These are phyloP conservation scores for Coemansia reversa DNA, from an alignment of 192 early-diverging fungal genomes.

Conservation along the genomic window DNA sequence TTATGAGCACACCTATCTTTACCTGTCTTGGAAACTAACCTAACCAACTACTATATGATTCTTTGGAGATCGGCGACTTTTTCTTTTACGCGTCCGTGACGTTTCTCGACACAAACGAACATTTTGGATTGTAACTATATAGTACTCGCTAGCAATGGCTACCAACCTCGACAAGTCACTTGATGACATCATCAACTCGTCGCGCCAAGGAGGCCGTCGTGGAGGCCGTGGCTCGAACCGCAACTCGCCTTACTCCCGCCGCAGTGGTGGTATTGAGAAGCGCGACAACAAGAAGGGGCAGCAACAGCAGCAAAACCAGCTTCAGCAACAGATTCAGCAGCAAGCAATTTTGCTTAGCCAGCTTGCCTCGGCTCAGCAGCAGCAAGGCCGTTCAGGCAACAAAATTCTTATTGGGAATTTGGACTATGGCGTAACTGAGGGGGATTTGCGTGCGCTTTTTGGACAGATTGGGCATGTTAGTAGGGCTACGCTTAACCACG, in stretches of 20 bases:
- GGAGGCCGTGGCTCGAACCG: slow-evolving; percentile 34
- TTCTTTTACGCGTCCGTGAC: slow-evolving; percentile 1
- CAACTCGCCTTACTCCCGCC: slow-evolving; percentile 46
- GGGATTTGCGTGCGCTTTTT: slow-evolving; percentile 44
- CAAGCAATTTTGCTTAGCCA: slow-evolving; percentile 49
- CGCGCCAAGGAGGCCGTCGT: slow-evolving; percentile 20
- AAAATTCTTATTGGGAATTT: slow-evolving; percentile 51
- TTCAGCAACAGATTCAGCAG: slow-evolving; percentile 5
- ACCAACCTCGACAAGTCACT: slow-evolving; percentile 53
- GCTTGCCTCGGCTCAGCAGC: slow-evolving; percentile 24
- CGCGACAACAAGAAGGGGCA: slow-evolving; percentile 19
- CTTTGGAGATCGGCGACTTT: background rate
- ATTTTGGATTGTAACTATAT: no score
- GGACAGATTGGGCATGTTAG: slow-evolving; percentile 35
- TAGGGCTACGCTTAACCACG: slow-evolving; percentile 36
- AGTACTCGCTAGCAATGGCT: slow-evolving; percentile 24
- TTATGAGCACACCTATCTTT: no score
- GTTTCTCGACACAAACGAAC: background rate
- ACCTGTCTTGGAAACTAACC: no score
- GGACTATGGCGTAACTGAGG: slow-evolving; percentile 48
- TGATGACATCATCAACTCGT: slow-evolving; percentile 48
- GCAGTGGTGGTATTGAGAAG: slow-evolving; percentile 42
- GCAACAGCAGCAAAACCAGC: slow-evolving; percentile 8
- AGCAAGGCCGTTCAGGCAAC: slow-evolving; percentile 15
- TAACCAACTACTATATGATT: no score